phyloP scores from a whole-genome alignment of 2,329 filamentous ascomycete species.

The Penicillium sp. region DNA sequence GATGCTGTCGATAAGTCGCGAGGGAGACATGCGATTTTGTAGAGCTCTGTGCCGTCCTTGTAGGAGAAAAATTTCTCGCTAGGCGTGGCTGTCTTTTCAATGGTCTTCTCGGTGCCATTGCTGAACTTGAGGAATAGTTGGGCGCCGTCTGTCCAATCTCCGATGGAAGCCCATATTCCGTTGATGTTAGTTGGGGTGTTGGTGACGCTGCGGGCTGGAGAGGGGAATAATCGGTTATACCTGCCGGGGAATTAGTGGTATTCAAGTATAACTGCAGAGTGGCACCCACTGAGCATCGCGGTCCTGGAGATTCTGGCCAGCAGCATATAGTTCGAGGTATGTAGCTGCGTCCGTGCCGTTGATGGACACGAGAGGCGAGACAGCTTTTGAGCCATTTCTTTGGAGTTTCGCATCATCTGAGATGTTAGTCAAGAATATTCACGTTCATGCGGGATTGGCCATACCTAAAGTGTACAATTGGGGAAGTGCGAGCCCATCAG shows the following conservation, averaged over 20 bases:
- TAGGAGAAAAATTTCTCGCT: slow-evolving; percentile 22
- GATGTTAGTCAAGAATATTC: not conserved
- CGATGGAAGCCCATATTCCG: slow-evolving; percentile 20
- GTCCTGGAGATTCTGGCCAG: slow-evolving; percentile 52
- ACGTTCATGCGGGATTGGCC: not conserved
- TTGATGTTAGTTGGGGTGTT: slow-evolving; percentile 16
- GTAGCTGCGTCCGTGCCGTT: slow-evolving; percentile 54
- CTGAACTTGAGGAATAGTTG: slow-evolving; percentile 17
- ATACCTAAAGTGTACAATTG: slow-evolving; percentile 47
- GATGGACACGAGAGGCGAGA: slow-evolving; percentile 53
- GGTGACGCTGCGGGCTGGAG: slow-evolving; percentile 20
- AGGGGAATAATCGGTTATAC: slow-evolving; percentile 26
- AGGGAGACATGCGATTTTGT: slow-evolving; percentile 20
- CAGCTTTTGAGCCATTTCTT: slow-evolving; percentile 27
- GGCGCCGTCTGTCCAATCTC: slow-evolving; percentile 22
- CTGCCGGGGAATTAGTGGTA: slow-evolving; percentile 11
- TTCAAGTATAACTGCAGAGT: not conserved
- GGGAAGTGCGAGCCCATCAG: slow-evolving; percentile 57
- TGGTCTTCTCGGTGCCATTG: slow-evolving; percentile 19
- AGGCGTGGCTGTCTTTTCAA: slow-evolving; percentile 19
- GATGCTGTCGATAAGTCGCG: slow-evolving; percentile 12
- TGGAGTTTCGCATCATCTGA: slow-evolving; percentile 20
- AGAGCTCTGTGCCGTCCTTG: slow-evolving; percentile 20
- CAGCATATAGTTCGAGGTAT: slow-evolving; percentile 45
- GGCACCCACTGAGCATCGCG: slow-evolving; percentile 52